Evolutionary conservation across 495 filamentous ascomycete species (phyloP), one percentile per base, ranked within the genome.

Genomic region (Tuber borchii): DNA sequence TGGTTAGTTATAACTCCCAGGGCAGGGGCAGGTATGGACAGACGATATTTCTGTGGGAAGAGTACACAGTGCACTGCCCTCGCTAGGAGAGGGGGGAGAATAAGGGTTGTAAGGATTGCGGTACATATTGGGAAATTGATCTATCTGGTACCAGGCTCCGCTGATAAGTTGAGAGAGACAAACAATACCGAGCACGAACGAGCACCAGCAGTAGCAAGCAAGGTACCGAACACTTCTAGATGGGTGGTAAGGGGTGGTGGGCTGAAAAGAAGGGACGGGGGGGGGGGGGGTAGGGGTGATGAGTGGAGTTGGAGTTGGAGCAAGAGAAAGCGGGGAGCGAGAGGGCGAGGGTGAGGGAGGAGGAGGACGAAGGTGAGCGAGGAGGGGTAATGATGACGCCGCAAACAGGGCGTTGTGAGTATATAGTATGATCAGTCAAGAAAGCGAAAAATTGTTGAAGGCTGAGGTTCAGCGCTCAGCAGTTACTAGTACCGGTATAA

Each of bases 1-100:
- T 37, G 17, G 26, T 31, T 17, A 20, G 45, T 73, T 19, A n/a
- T 31, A 65, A 12, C 14, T 65, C 56, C 31, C 0, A 17, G 56
- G 26, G 17, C 17, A 65, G 56, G 12, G 31, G 56, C 5, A 69
- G n/a, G 26, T 19, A 70, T 61, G 3, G 22, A 79, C 82, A 70
- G 78, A 83, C 82, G 82, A 83, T 73, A 83, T 82, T 70, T 83
- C 82, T 31, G 74, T 74, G 22, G 83, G 83, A 48, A 84, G 72
- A 48, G 77, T 79, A 9, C 73, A 68, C 31, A 79, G 70, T 51
- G 77, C 73, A 40, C 76, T 65, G 12, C 6, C 56, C 5, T 34
- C 26, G 26, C 56, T 65, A 17, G 56, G 56, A 42, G 70, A 71
- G 73, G 75, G 46, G 42, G 31, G 77, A 70, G 73, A 75, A 68